Base-by-base conservation (phyloP, 768 basidiomycete species). In the Pholiota molesta region DNA sequence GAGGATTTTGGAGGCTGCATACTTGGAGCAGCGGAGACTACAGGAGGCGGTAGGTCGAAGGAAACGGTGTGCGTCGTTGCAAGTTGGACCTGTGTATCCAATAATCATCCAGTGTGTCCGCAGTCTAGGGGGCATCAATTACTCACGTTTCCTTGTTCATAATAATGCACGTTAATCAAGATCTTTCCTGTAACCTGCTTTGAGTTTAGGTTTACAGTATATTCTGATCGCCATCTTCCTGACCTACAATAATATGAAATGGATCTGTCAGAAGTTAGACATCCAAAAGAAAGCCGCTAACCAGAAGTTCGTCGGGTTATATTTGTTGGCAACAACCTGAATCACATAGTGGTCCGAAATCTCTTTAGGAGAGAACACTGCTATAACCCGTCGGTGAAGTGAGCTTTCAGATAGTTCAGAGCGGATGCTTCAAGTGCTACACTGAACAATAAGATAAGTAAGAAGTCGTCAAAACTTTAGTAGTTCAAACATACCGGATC, bases 291-390 rank as follows among this genome's bases (percentile, higher is more conserved):
- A 28, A 14, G n/a, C 23, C 16, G 66, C 75, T 62, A 55, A 95
- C 97, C 97, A 99, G 77, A 84, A 98, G 74, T 98, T 98, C 21
- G 85, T 76, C 0, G 94, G 91, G 71, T 97, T 98, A 77, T 98
- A 98, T 72, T 95, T 94, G 74, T 97, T 97, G 19, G 94, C 91
- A n/a, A 97, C 95, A 59, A 97, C 78, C 71, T 95, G 92, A 45
- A 97, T 73, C 16, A 84, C 80, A 68, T 86, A 95, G 54, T 76
- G 77, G 19, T 71, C 78, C 0, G 78, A 67, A 23, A 75, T 74
- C 28, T 77, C 79, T 37, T 77, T 75, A 2, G 79, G 78, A 3
- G 90, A 77, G 68, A 94, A 93, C 9, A 93, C 86, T 40, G 91
- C 85, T 0, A 84, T 78, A 37, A 91, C 88, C 94, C 95, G 23